Base-by-base conservation (phyloP, 2,329 filamentous ascomycete species). In the Trichoderma harzianum region DNA sequence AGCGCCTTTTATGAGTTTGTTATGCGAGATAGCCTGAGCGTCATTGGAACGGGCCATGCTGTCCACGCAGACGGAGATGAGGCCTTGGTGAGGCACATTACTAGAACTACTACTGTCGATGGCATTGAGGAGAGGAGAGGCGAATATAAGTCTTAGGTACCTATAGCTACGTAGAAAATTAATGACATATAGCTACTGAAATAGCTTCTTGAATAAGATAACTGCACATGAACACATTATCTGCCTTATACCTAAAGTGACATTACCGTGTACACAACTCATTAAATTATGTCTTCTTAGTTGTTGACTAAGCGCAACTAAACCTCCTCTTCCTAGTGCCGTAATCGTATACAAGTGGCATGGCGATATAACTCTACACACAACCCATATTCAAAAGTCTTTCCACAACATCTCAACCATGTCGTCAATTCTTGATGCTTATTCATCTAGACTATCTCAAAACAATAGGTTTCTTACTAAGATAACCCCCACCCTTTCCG, bases 1-100 rank as follows among this genome's bases (percentile, higher is more conserved):
- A 88, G 86, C 0, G 80, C 78, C 0, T 86, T 86, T 73, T 89
- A 89, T 75, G 87, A 90, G 78, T 74, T 88, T 7, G 75, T 89
- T 26, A 82, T 88, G 77, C 77, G 87, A 28, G 87, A 89, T 74
- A 86, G 83, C 72, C 75, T 89, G 76, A 80, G 83, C 55, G 83
- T 84, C 74, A 87, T 89, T 70, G 82, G 82, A 2, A 81, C 81
- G 70, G 86, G 87, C 0, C 83, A 86, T 71, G 84, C 84, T 7
- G 70, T 72, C 12, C 74, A 75, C 24, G 73, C 72, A 16, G 68
- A 72, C 8, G 75, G 75, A 7, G 74, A 74, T 2, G 75, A 76
- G 6, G 75, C 74, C 16, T 39, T 76, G 36, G 69, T 72, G 69
- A 69, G 75, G 14, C 75, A 76, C 32, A 63, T 76, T 14, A 74